phyloP scores from a whole-genome alignment of 257 asterid species.

The Scutellaria minor region DNA sequence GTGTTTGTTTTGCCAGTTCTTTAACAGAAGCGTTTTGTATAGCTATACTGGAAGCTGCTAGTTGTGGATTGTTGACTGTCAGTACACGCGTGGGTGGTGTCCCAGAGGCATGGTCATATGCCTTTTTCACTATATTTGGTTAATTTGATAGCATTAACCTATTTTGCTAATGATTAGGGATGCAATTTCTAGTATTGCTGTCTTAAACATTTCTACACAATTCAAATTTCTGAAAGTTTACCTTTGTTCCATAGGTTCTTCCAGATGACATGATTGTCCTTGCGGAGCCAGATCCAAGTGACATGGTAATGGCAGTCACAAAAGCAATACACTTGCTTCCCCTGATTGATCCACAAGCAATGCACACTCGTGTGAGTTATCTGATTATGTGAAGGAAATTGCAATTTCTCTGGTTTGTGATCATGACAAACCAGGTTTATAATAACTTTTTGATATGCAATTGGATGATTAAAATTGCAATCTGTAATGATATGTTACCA shows the following conservation, averaged over 20 bases:
- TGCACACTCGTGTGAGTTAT: constrained; percentile 83
- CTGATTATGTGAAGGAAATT: constrained; percentile 12
- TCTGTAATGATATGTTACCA: not conserved
- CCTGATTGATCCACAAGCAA: constrained; percentile 80
- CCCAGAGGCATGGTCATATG: constrained; percentile 81
- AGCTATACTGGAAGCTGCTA: constrained; percentile 97
- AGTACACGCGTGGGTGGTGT: constrained; percentile 99
- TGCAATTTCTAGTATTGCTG: constrained; percentile 24
- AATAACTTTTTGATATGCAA: not conserved
- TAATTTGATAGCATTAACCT: constrained; percentile 33
- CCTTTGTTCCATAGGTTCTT: constrained; percentile 64
- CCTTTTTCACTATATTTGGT: constrained; percentile 36
- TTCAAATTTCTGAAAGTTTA: constrained; percentile 32
- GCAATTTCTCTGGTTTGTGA: not conserved
- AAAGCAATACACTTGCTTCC: constrained; percentile 87
- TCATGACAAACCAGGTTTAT: constrained; percentile 1
- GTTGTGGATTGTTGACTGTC: constrained; percentile 97
- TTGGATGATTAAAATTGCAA: not conserved
- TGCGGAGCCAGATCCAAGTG: constrained; percentile 86
- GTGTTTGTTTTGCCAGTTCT: constrained; percentile 59
- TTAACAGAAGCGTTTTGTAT: constrained; percentile 98
- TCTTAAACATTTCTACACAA: constrained; percentile 27
- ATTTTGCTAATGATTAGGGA: constrained; percentile 32
- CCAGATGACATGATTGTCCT: constrained; percentile 97
- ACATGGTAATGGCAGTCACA: constrained; percentile 85